These are phyloP conservation scores for Candida silvatica DNA, from an alignment of 805 yeast genomes.

Conservation along the genomic window DNA sequence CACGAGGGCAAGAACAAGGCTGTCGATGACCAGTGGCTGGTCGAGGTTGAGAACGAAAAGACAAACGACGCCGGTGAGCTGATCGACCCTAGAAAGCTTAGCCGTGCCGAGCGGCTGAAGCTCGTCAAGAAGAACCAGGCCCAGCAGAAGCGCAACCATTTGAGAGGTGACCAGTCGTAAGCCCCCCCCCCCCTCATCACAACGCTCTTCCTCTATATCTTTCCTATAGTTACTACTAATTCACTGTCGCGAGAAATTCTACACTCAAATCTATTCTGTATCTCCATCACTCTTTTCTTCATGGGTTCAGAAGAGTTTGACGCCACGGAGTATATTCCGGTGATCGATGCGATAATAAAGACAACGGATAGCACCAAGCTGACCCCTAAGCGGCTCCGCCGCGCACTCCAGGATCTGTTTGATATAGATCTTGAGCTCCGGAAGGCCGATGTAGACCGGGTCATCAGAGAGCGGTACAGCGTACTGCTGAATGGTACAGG, in stretches of 20 bases:
- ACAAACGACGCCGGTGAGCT: conserved; percentile 52
- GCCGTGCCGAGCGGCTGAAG: conserved; percentile 75
- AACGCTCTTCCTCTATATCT: too few species aligned
- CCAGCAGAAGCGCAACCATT: conserved; percentile 74
- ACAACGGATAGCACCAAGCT: conserved; percentile 64
- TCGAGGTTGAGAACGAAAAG: conserved; percentile 63
- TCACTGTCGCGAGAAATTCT: too few species aligned
- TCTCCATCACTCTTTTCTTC: too few species aligned
- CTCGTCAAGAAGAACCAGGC: conserved; percentile 75
- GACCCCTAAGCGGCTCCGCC: conserved; percentile 62
- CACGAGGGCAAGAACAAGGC: conserved; percentile 88
- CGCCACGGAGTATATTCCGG: conserved; percentile 36
- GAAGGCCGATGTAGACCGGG: conserved; percentile 48
- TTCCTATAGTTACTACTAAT: too few species aligned
- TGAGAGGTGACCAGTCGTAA: too few species aligned
- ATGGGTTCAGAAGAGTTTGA: too few species aligned
- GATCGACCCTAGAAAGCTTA: conserved; percentile 79
- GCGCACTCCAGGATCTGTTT: conserved; percentile 65
- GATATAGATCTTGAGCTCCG: conserved; percentile 39
- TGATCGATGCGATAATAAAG: conserved; percentile 65
- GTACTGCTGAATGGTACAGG: too few species aligned
- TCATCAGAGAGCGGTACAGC: conserved; percentile 52
- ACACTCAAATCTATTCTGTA: too few species aligned
- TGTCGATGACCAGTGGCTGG: conserved; percentile 88
- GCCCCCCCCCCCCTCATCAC: too few species aligned